These are phyloP conservation scores for Cydonia oblonga DNA, from an alignment of 331 rosid species.

Conservation along the genomic window DNA sequence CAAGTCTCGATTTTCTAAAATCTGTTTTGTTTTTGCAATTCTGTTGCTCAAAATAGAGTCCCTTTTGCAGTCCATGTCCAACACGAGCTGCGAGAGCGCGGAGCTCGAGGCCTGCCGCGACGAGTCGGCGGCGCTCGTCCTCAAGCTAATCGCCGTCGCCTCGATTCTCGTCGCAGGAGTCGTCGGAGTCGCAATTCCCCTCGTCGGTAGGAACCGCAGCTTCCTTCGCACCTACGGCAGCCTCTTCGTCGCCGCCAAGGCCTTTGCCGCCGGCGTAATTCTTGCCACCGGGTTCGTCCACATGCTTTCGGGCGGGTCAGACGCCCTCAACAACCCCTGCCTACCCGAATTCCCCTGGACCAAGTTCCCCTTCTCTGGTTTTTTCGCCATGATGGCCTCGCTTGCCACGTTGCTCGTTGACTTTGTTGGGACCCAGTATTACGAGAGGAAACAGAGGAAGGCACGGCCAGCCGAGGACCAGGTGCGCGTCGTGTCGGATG, in stretches of 20 bases:
- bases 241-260: conserved; percentile 63
- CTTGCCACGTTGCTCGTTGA: conserved; percentile 72
- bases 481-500: conserved; percentile 32
- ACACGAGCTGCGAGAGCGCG: conserved; percentile 29
- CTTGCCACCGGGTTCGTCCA: conserved; percentile 89
- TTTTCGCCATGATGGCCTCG: conserved; percentile 83
- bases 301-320: conserved; percentile 54
- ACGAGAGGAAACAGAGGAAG: conserved; percentile 64
- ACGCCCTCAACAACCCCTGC: conserved; percentile 47
- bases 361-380: conserved; percentile 74
- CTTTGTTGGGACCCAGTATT: conserved; percentile 80
- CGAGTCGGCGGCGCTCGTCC: conserved; percentile 55
- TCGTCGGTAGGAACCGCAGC: conserved; percentile 46
- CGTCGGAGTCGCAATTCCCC: conserved; percentile 61
- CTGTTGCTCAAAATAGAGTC: conserved; percentile 17
- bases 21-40: not conserved
- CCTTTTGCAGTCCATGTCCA: conserved; percentile 41
- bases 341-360: conserved; percentile 68
- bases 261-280: conserved; percentile 94
- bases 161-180: conserved; percentile 59
- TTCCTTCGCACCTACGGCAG: conserved; percentile 66
- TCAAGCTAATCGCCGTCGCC: conserved; percentile 61
- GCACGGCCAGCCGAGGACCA: conserved; percentile 23
- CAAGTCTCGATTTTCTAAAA: not conserved
- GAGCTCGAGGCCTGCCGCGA: conserved; percentile 46